Evolutionary conservation across 2,329 filamentous ascomycete genomes (phyloP), one percentile per base, ranked within the genome.

Genomic region (Claviceps arundinis): DNA sequence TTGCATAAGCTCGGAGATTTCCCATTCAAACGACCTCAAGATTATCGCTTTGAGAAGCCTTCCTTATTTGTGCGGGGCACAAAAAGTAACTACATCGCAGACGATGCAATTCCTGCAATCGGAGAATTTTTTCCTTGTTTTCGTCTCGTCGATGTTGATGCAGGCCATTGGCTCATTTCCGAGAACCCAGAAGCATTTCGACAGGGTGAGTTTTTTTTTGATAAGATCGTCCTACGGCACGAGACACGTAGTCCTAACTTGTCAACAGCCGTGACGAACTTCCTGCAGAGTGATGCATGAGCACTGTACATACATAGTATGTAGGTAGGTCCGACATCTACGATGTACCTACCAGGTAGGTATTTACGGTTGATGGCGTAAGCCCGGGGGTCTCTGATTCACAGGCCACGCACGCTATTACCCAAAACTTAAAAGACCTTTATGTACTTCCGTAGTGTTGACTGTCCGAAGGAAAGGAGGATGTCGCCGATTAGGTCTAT

Each of bases 101-200:
- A 94, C 64, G 88, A 94, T 68, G 77, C 81, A 50, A 68, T 94
- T 47, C 87, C 87, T n/a, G 70, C 85, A 17, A 84, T 93, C 59
- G 87, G 87, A 3, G 76, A 81, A 56, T 93, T 94, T 69, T 95
- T 95, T 62, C 89, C 89, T 11, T 73, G 74, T 24, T 95, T 93
- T 62, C 71, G 80, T 63, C 62, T 93, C 34, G 79, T 74, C 48
- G 85, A 91, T 67, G 71, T 95, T 37, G 83, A 93, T 40, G 78
- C 83, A 8, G 89, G 89, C 0, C 89, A 95, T 66, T 95, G 89
- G 89, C 72, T 95, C 5, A 89, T 91, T 56, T 88, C 86, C n/a
- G 89, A 95, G 72, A 84, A 89, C 60, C 88, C 89, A 0, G 81
- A 89, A 62, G 82, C 75, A 9, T 95, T 95, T 58, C 80, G 83